Percentiles rank a stretch among this genome's conserved stretches.
Evolutionary conservation across 208 protist genomes (phyloP).

Genomic region (Acanthamoeba polyphaga): DNA sequence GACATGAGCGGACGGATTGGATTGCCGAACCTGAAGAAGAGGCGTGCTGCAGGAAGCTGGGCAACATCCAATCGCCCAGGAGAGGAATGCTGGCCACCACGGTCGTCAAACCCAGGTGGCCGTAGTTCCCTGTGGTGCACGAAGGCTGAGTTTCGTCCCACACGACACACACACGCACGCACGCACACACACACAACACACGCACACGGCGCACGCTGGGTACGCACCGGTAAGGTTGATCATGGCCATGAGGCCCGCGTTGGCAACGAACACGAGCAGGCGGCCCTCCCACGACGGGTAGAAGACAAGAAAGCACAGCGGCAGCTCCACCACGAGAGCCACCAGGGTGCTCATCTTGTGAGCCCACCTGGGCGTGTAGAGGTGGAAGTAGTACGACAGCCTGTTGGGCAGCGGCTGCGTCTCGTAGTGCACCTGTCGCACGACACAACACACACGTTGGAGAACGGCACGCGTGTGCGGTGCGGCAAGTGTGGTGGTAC

Average conservation of each 20-base stretch:
- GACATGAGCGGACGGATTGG: not conserved
- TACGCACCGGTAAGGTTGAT: constrained; percentile 39
- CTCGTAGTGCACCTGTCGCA: constrained; percentile 50
- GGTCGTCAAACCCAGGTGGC: not conserved
- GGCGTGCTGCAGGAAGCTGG: not conserved
- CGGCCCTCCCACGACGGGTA: constrained; percentile 1
- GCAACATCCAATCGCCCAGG: constrained; percentile 69
- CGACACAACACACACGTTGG: not conserved
- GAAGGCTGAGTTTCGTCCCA: not conserved
- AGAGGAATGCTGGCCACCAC: constrained; percentile 57
- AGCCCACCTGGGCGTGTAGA: not conserved
- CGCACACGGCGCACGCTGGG: no score
- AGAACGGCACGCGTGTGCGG: no score
- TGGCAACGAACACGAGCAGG: constrained; percentile 39
- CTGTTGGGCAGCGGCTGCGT: constrained; percentile 67
- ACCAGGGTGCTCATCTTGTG: constrained; percentile 41
- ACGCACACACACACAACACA: not conserved
- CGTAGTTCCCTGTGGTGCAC: constrained; percentile 3
- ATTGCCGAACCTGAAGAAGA: not conserved
- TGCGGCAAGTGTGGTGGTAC: not conserved
- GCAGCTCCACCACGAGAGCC: constrained; percentile 38
- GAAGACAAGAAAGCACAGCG: constrained; percentile 54
- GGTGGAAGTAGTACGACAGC: constrained; percentile 51
- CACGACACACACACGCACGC: not conserved
- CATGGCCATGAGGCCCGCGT: constrained; percentile 28